phyloP scores from a whole-genome alignment of 2,329 filamentous ascomycete species.

The Dactylonectria estremocensis region DNA sequence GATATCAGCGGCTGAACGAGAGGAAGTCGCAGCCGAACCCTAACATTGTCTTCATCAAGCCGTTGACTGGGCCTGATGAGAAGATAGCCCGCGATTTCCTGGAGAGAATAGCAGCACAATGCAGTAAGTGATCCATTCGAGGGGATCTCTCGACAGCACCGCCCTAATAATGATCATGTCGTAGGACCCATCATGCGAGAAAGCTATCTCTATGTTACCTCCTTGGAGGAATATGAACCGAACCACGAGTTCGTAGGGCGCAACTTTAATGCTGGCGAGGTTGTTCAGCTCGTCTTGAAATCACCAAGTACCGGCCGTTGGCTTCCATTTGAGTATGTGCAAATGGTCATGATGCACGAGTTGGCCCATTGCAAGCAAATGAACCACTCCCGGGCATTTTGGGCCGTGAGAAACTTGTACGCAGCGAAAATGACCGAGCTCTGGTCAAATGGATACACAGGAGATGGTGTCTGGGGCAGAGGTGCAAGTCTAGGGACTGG shows the following conservation, averaged over 20 bases:
- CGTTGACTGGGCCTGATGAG: conserved; percentile 76
- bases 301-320: conserved; percentile 75
- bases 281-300: conserved; percentile 87
- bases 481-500: conserved; percentile 76
- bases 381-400: conserved; percentile 89
- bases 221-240: conserved; percentile 85
- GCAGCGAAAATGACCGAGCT: conserved; percentile 79
- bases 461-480: conserved; percentile 87
- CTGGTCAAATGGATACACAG: conserved; percentile 80
- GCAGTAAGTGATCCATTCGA: conserved; percentile 62
- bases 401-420: conserved; percentile 83
- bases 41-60: conserved; percentile 88
- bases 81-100: conserved; percentile 78
- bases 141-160: background rate
- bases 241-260: conserved; percentile 89
- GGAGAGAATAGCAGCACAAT: conserved; percentile 85
- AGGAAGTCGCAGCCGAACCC: conserved; percentile 82
- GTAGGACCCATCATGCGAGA: conserved; percentile 79
- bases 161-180: conserved; percentile 6
- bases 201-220: conserved; percentile 75
- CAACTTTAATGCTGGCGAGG: conserved; percentile 92
- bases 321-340: conserved; percentile 87
- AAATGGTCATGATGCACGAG: conserved; percentile 98
- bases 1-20: conserved; percentile 84
- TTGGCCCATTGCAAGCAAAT: conserved; percentile 91